These are phyloP conservation scores for Triadica sebifera DNA, from an alignment of 345 rosid species.

Conservation along the genomic window DNA sequence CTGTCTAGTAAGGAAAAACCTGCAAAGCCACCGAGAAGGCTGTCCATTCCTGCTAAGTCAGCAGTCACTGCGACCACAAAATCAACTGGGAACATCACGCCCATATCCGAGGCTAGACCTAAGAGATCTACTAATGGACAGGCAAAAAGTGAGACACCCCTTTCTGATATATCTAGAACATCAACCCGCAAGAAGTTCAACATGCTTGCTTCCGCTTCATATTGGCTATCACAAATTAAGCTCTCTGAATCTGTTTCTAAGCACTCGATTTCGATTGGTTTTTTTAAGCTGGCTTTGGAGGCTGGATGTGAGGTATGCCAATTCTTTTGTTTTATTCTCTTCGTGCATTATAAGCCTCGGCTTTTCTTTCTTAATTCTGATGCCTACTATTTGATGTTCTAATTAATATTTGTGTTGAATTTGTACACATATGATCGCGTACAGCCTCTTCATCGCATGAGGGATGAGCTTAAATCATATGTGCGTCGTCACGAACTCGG, in stretches of 20 bases:
- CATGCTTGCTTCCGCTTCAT: constrained; percentile 51
- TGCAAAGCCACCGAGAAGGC: constrained; percentile 77
- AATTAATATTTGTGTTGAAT: neutral
- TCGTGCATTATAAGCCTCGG: neutral
- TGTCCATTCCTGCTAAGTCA: constrained; percentile 64
- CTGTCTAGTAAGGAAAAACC: constrained; percentile 65
- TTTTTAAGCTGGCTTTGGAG: constrained; percentile 81
- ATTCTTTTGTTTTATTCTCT: neutral
- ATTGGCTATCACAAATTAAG: constrained; percentile 79
- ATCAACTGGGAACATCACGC: constrained; percentile 40
- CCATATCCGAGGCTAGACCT: constrained; percentile 52
- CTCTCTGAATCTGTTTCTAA: constrained; percentile 67
- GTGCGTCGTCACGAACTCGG: constrained; percentile 50
- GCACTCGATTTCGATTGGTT: constrained; percentile 78
- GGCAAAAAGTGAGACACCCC: constrained; percentile 52
- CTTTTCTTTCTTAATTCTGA: neutral
- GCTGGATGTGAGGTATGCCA: constrained; percentile 80
- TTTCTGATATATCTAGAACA: constrained; percentile 49
- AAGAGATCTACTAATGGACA: constrained; percentile 40
- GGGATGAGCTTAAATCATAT: constrained; percentile 72
- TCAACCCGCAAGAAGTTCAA: constrained; percentile 47
- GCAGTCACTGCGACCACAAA: constrained; percentile 37
- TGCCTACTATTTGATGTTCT: neutral
- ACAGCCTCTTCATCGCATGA: constrained; percentile 67
- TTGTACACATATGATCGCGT: neutral